Evolutionary conservation across 2,329 filamentous ascomycete genomes (phyloP).

Genomic region (Ophiocordyceps robertsii): DNA sequence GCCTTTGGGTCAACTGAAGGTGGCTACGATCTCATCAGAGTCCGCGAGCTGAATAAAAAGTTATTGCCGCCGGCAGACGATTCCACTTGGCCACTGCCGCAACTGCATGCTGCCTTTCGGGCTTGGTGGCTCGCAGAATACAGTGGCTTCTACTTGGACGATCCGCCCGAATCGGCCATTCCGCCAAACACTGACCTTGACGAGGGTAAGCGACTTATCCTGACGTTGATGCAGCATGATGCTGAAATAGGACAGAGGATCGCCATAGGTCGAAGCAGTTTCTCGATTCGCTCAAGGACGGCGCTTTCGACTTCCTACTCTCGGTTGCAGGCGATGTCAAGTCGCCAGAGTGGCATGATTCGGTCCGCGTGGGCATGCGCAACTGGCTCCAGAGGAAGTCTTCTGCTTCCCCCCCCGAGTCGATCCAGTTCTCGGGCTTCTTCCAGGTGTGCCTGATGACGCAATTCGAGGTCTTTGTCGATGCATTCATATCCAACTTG

Average conservation of each 20-base stretch:
- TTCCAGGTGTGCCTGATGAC: constrained; percentile 65
- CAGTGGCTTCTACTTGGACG: constrained; percentile 75
- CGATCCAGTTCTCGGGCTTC: constrained; percentile 53
- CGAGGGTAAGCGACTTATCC: constrained; percentile 25
- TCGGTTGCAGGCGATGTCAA: constrained; percentile 72
- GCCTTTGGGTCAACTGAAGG: constrained; percentile 69
- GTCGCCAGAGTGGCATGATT: constrained; percentile 74
- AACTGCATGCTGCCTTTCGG: constrained; percentile 64
- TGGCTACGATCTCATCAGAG: constrained; percentile 51
- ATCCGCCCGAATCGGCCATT: constrained; percentile 44
- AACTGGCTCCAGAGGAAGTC: constrained; percentile 74
- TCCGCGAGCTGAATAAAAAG: constrained; percentile 54
- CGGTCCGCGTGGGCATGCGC: constrained; percentile 69
- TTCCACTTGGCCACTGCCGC: constrained; percentile 57
- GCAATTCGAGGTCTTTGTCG: constrained; percentile 75
- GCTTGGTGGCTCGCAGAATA: constrained; percentile 91
- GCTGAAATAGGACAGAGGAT: constrained; percentile 39
- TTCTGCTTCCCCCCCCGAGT: constrained; percentile 52
- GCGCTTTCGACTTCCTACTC: constrained; percentile 83
- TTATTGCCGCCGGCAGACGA: constrained; percentile 55
- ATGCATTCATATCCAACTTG: constrained; percentile 89
- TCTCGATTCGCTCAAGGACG: constrained; percentile 67
- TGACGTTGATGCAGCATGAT: neutral
- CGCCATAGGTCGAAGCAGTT: constrained; percentile 61
- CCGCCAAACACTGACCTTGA: constrained; percentile 49